phyloP scores from a whole-genome alignment of 1,284 basidiomycete species.

The Termitomyces sp. region DNA sequence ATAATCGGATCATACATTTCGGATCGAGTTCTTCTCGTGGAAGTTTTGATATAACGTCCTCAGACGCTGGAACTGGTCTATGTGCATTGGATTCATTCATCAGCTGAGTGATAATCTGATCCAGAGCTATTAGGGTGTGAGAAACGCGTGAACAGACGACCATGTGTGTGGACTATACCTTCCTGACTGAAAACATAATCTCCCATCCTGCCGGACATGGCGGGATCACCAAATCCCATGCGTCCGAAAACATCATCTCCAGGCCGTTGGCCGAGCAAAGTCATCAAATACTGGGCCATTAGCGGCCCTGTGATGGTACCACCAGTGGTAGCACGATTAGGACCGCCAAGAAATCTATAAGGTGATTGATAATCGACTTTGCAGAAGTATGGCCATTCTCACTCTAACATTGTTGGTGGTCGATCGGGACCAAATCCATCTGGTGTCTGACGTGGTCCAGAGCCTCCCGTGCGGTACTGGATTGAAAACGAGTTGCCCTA shows the following conservation, averaged over 20 bases:
- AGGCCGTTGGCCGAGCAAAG: slow-evolving; percentile 47
- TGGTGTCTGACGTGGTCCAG: slow-evolving; percentile 27
- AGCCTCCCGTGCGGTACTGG: slow-evolving; percentile 22
- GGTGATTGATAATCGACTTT: slow-evolving; percentile 10
- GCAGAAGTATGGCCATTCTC: slow-evolving; percentile 17
- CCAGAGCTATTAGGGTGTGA: slow-evolving; percentile 48
- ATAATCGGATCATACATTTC: not conserved
- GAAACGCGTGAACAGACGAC: not conserved
- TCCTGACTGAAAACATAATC: slow-evolving; percentile 83
- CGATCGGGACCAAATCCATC: slow-evolving; percentile 12
- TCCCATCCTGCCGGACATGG: slow-evolving; percentile 57
- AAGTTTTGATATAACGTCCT: not conserved
- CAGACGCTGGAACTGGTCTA: slow-evolving; percentile 21
- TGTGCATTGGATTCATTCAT: slow-evolving; percentile 64
- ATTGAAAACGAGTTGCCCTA: slow-evolving; percentile 25
- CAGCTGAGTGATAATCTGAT: slow-evolving; percentile 72
- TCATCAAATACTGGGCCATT: slow-evolving; percentile 68
- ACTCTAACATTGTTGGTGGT: slow-evolving; percentile 48
- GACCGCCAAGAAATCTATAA: slow-evolving; percentile 32
- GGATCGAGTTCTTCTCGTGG: not conserved
- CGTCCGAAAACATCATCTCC: slow-evolving; percentile 35
- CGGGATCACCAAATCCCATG: slow-evolving; percentile 22
- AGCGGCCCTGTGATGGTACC: slow-evolving; percentile 50
- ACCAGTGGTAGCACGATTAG: slow-evolving; percentile 20
- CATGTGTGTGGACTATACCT: slow-evolving; percentile 34